phyloP scores from a whole-genome alignment of 768 basidiomycete genomes.

The Collybiopsis confluens region DNA sequence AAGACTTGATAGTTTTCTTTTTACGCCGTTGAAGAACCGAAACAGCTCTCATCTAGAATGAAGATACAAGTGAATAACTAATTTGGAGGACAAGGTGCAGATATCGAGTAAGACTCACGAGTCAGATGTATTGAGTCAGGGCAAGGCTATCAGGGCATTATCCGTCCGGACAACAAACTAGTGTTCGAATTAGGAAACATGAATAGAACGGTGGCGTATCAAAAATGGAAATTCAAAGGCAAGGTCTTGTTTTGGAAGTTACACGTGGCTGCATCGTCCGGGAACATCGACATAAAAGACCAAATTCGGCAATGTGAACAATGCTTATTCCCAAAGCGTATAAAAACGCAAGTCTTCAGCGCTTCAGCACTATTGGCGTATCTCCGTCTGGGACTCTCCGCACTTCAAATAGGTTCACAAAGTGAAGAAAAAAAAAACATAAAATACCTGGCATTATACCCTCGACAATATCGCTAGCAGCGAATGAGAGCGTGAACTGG shows the following conservation, averaged over 20 bases:
- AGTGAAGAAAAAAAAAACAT: no score
- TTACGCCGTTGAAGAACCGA: not conserved
- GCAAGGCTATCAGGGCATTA: not conserved
- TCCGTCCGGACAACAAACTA: not conserved
- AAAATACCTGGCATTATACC: no score
- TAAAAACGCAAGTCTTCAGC: no score
- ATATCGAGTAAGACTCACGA: not conserved
- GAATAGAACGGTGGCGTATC: not conserved
- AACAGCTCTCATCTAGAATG: not conserved
- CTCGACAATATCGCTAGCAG: no score
- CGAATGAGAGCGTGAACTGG: no score
- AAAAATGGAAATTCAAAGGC: conserved; percentile 1
- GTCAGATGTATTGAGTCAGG: not conserved
- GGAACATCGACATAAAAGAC: no score
- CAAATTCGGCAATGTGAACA: no score
- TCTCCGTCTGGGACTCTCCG: no score
- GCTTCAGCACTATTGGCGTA: no score
- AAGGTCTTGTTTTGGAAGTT: not conserved
- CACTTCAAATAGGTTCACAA: no score
- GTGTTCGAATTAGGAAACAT: not conserved
- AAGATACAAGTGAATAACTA: conserved; percentile 1
- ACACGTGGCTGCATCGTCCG: not conserved
- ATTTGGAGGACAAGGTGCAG: conserved; percentile 4
- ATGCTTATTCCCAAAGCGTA: no score
- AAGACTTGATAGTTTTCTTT: not conserved